These are phyloP conservation scores for Aureobasidium leucospermi DNA, from an alignment of 2,329 filamentous ascomycete species.

Conservation along the genomic window DNA sequence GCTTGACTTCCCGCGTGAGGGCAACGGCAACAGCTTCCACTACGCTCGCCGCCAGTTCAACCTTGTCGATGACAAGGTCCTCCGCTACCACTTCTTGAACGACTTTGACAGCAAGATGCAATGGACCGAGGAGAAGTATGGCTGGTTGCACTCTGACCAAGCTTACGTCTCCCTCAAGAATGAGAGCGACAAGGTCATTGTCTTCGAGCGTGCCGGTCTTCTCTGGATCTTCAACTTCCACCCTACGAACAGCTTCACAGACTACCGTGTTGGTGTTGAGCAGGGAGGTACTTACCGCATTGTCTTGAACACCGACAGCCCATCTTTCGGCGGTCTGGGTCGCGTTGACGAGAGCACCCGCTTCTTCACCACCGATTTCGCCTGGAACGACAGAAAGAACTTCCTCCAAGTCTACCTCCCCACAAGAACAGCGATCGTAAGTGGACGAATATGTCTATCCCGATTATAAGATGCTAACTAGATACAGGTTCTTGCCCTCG, in stretches of 20 bases:
- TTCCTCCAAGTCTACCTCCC: conserved; percentile 91
- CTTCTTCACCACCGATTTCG: conserved; percentile 86
- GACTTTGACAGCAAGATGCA: conserved; percentile 94
- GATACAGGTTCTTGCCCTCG: conserved; percentile 5
- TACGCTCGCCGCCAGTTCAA: conserved; percentile 72
- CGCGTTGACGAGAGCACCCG: conserved; percentile 72
- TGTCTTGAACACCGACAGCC: conserved; percentile 72
- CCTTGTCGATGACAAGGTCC: conserved; percentile 72
- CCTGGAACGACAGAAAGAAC: conserved; percentile 85
- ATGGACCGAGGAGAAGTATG: conserved; percentile 74
- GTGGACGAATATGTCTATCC: conserved; percentile 18
- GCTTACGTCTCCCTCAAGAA: conserved; percentile 93
- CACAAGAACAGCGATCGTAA: conserved; percentile 71
- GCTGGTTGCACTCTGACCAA: conserved; percentile 80
- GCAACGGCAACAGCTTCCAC: conserved; percentile 39
- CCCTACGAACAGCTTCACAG: conserved; percentile 72
- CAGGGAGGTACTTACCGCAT: conserved; percentile 77
- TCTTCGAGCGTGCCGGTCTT: conserved; percentile 85
- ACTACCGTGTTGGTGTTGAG: conserved; percentile 88
- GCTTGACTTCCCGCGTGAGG: conserved; percentile 94
- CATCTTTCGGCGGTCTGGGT: conserved; percentile 70
- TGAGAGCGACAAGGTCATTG: conserved; percentile 86
- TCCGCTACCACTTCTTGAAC: conserved; percentile 88
- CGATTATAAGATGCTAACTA: neutral
- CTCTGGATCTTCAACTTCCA: conserved; percentile 98